These are phyloP conservation scores for Boletellus deceptivus DNA, from an alignment of 1,284 basidiomycete genomes.

Conservation along the genomic window DNA sequence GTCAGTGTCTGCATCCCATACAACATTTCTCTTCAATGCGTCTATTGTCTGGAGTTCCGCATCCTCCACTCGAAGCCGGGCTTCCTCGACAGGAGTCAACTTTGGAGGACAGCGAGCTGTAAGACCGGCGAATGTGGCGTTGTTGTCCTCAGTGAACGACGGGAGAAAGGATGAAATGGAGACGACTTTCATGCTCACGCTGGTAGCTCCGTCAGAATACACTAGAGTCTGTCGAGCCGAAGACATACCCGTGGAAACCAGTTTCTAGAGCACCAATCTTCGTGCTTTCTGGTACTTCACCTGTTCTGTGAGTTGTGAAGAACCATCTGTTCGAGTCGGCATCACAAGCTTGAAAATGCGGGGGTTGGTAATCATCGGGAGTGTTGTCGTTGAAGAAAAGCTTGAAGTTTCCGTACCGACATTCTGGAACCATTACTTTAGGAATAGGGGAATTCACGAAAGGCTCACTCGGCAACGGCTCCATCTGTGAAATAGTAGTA, in stretches of 20 bases:
- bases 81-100: constrained; percentile 56
- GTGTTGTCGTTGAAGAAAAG: constrained; percentile 74
- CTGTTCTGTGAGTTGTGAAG: constrained; percentile 68
- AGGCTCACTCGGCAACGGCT: constrained; percentile 65
- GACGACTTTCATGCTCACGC: constrained; percentile 65
- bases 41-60: constrained; percentile 52
- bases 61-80: constrained; percentile 49
- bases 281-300: constrained; percentile 69
- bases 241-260: constrained; percentile 64
- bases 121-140: constrained; percentile 55
- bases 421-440: constrained; percentile 43
- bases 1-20: constrained; percentile 58
- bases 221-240: background rate
- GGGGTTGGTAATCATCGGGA: constrained; percentile 75
- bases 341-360: constrained; percentile 68
- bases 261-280: constrained; percentile 65
- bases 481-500: constrained; percentile 73
- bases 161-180: constrained; percentile 75
- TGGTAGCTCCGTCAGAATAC: constrained; percentile 28
- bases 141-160: constrained; percentile 55
- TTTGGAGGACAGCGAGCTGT: constrained; percentile 38
- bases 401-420: constrained; percentile 81
- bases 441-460: background rate
- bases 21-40: constrained; percentile 40
- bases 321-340: constrained; percentile 67